phyloP scores from a whole-genome alignment of 1,284 basidiomycete genomes.

The Meripilus lineatus region DNA sequence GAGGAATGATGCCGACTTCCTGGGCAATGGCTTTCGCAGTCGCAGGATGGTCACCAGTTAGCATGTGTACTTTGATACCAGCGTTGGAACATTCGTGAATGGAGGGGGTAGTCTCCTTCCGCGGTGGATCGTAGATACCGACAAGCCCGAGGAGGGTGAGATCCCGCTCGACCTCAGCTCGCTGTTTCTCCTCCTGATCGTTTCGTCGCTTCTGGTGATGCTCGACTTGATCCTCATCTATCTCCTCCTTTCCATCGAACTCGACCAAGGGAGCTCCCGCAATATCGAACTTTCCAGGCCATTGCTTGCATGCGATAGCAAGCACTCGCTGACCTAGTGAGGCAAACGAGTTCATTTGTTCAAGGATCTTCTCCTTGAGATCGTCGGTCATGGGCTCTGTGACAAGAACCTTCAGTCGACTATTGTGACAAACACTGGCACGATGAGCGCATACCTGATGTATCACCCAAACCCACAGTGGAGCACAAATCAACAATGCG shows the following conservation, averaged over 20 bases:
- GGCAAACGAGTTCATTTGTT: conserved; percentile 44
- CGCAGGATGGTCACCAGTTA: conserved; percentile 35
- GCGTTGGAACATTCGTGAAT: conserved; percentile 60
- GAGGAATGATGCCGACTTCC: conserved; percentile 47
- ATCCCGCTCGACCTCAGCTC: conserved; percentile 52
- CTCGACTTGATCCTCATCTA: neutral
- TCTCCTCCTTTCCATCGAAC: neutral
- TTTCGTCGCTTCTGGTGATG: neutral
- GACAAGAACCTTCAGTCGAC: conserved; percentile 23
- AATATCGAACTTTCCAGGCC: no score
- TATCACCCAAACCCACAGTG: no score
- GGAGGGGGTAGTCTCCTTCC: conserved; percentile 58
- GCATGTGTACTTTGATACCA: conserved; percentile 66
- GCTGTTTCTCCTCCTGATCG: no score
- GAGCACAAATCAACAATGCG: conserved; percentile 51
- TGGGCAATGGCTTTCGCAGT: conserved; percentile 35
- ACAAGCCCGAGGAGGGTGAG: conserved; percentile 60
- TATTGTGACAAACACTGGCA: conserved; percentile 10
- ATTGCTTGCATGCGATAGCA: conserved; percentile 21
- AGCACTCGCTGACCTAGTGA: conserved; percentile 42
- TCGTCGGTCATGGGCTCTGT: conserved; percentile 31
- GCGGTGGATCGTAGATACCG: conserved; percentile 71
- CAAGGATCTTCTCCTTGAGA: conserved; percentile 27
- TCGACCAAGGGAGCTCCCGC: neutral
- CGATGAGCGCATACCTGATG: conserved; percentile 13